phyloP scores from a whole-genome alignment of 306 rosid species.

The Bauhinia variegata region DNA sequence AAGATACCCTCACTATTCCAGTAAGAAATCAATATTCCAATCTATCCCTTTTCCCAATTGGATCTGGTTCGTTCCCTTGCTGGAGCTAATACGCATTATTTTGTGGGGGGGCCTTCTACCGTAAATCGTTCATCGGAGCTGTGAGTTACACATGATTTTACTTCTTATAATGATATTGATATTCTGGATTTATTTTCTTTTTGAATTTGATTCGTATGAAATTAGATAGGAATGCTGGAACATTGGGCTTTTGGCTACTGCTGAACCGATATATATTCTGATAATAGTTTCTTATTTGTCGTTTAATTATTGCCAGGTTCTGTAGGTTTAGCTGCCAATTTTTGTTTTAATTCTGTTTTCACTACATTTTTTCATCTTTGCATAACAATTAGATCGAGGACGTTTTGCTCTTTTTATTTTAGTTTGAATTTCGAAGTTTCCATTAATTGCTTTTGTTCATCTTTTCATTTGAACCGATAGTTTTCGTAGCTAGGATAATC shows the following conservation, averaged over 20 bases:
- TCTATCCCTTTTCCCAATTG: not conserved
- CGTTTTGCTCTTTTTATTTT: not conserved
- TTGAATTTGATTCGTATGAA: not conserved
- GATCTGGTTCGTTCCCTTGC: not conserved
- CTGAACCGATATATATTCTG: not conserved
- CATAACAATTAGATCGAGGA: not conserved
- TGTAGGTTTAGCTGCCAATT: not conserved
- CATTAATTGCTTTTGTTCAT: not conserved
- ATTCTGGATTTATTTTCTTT: constrained; percentile 26
- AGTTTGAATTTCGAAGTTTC: not conserved
- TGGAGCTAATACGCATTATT: not conserved
- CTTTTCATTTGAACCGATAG: not conserved
- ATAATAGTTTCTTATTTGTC: not conserved
- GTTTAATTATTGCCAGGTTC: not conserved
- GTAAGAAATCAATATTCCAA: not conserved
- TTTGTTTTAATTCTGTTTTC: not conserved
- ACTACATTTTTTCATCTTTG: not conserved
- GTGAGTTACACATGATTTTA: constrained; percentile 20
- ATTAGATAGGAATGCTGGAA: not conserved
- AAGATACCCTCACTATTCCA: not conserved
- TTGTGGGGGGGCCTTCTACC: not conserved
- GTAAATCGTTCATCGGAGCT: not conserved
- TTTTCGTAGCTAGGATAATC: not conserved
- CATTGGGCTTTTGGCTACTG: not conserved
- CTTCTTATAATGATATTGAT: not conserved